phyloP scores from a whole-genome alignment of 2,329 filamentous ascomycete genomes.

The Botryotinia calthae region DNA sequence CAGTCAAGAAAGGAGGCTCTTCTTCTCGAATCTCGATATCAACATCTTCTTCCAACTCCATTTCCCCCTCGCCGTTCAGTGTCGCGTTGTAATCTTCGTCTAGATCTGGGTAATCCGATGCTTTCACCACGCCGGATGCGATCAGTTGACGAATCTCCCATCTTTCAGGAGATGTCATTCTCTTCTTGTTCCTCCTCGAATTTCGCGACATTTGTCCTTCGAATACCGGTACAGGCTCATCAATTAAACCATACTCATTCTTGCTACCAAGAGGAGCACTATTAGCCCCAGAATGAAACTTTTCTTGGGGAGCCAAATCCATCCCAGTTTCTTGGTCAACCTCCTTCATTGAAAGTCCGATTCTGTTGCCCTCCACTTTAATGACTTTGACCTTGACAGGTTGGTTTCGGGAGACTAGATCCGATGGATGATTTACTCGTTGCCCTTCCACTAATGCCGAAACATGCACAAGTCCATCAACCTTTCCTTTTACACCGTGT shows the following conservation, averaged over 20 bases:
- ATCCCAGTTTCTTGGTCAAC: slow-evolving; percentile 86
- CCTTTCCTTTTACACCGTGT: slow-evolving; percentile 80
- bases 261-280: slow-evolving; percentile 70
- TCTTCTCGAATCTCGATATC: slow-evolving; percentile 97
- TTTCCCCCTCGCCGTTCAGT: slow-evolving; percentile 77
- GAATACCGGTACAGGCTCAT: slow-evolving; percentile 57
- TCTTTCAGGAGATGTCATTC: slow-evolving; percentile 92
- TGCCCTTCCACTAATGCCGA: slow-evolving; percentile 82
- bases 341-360: slow-evolving; percentile 95
- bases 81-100: slow-evolving; percentile 92
- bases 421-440: slow-evolving; percentile 87
- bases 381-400: slow-evolving; percentile 89
- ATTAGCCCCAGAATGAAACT: slow-evolving; percentile 87
- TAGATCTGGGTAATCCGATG: slow-evolving; percentile 89
- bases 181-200: slow-evolving; percentile 69
- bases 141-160: slow-evolving; percentile 98
- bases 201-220: slow-evolving; percentile 55
- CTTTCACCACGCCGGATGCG: slow-evolving; percentile 88
- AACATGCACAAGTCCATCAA: slow-evolving; percentile 91
- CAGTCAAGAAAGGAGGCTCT: slow-evolving; percentile 91
- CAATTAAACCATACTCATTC: slow-evolving; percentile 54
- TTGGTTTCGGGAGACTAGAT: slow-evolving; percentile 77
- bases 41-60: slow-evolving; percentile 93
- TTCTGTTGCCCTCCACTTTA: slow-evolving; percentile 76
- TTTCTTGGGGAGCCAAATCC: slow-evolving; percentile 74